Percentiles rank a stretch among this genome's conserved stretches.
Evolutionary conservation across 1,284 basidiomycete genomes (phyloP).

Genomic region (Rhodotorula sp.): DNA sequence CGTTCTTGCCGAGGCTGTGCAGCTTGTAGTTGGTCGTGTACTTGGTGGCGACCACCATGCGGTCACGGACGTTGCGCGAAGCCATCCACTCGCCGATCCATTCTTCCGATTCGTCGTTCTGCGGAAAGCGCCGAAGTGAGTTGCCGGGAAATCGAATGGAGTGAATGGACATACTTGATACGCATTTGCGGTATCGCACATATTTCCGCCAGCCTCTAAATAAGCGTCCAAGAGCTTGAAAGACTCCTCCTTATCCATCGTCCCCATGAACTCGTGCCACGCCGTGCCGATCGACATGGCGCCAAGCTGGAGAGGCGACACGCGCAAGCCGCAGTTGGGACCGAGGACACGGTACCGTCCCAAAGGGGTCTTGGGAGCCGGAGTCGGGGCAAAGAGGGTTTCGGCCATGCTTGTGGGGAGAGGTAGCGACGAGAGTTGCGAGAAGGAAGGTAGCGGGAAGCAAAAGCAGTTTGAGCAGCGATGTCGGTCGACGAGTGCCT

Average conservation of each 20-base stretch:
- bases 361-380: conserved; percentile 45
- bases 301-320: conserved; percentile 56
- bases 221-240: conserved; percentile 58
- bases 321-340: conserved; percentile 53
- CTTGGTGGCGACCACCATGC: conserved; percentile 57
- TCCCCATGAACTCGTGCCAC: conserved; percentile 41
- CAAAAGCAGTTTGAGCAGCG: neutral
- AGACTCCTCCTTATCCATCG: conserved; percentile 54
- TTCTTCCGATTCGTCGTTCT: conserved; percentile 57
- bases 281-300: conserved; percentile 6
- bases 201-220: conserved; percentile 48
- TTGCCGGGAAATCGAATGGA: no score
- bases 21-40: conserved; percentile 46
- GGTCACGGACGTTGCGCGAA: conserved; percentile 56
- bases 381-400: conserved; percentile 22
- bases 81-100: conserved; percentile 63
- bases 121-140: neutral
- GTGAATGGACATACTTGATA: conserved; percentile 4
- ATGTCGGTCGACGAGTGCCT: neutral
- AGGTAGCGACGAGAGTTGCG: neutral
- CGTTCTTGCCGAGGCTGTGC: conserved; percentile 45
- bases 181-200: conserved; percentile 39
- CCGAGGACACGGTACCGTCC: conserved; percentile 53
- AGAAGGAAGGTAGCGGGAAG: neutral
- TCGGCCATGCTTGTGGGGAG: neutral